Conservation (phyloP, 768 basidiomycete genomes). For the Leccinum imitatum region DNA sequence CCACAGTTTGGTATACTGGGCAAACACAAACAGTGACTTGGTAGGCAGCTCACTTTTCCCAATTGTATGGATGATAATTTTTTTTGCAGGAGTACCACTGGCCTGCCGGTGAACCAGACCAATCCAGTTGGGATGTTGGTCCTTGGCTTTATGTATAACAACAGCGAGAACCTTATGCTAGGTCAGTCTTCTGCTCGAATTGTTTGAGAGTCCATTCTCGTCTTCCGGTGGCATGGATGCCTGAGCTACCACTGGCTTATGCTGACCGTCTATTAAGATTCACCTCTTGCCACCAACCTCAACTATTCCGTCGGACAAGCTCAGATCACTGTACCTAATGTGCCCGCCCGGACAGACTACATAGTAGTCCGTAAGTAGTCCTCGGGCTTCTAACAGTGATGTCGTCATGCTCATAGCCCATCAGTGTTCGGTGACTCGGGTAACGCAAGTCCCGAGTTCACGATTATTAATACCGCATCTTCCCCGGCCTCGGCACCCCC, state of each 20-base stretch:
- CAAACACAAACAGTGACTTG: constrained; percentile 49
- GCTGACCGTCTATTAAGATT: constrained; percentile 23
- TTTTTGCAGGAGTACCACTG: constrained; percentile 15
- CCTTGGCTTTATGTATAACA: constrained; percentile 23
- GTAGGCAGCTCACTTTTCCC: constrained; percentile 27
- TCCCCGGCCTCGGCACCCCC: constrained; percentile 29
- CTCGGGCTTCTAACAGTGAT: too few species aligned
- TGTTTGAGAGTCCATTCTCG: not conserved
- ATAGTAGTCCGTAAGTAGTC: constrained; percentile 38
- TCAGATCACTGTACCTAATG: constrained; percentile 36
- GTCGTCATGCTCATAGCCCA: constrained; percentile 1
- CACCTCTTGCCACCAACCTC: constrained; percentile 37
- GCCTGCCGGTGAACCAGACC: constrained; percentile 28
- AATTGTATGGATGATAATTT: constrained; percentile 31
- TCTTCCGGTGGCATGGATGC: not conserved
- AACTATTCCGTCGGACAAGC: constrained; percentile 32
- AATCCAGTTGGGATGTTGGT: constrained; percentile 35
- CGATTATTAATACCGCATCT: constrained; percentile 57
- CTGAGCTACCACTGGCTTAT: not conserved
- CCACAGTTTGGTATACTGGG: constrained; percentile 46
- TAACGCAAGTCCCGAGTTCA: constrained; percentile 40
- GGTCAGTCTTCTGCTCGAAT: constrained; percentile 17
- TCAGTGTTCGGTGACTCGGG: constrained; percentile 41
- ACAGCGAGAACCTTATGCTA: constrained; percentile 34
- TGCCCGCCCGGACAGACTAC: constrained; percentile 32